Evolutionary conservation across 768 basidiomycete genomes (phyloP), one percentile per base, ranked within the genome.

Genomic region (Termitomyces sp.): DNA sequence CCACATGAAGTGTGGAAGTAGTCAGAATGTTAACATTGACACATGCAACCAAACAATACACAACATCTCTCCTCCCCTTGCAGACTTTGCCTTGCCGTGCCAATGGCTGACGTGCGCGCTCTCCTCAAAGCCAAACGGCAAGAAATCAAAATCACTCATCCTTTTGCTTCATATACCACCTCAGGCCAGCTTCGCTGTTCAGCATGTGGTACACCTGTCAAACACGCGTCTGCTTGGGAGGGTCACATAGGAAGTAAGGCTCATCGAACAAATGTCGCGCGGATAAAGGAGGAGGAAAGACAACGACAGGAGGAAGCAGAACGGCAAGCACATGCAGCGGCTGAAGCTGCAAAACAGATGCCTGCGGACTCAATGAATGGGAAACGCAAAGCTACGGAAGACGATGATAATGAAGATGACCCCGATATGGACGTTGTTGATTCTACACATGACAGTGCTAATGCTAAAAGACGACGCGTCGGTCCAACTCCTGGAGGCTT

Each of bases 161-260:
- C 88, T 2, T 76, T 85, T 44, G 91, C 91, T 6, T 71, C 85
- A 4, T 93, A 94, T 67, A 82, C 72, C 26, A 63, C 81, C 4
- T 72, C 73, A 28, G 88, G 90, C 47, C 86, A 88, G 65, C 76
- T 94, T 29, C 81, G 84, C 57, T 94, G 91, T 64, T 65, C 75
- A 4, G 80, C 84, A 26, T 94, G 91, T 65, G 77, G 77, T 1
- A 79, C 75, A 12, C 57, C 71, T 20, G 77, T 94, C 56, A 93
- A 92, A 65, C 84, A 91, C 65, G 80, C 88, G 3, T 83, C 87
- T 26, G 87, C 88, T n/a, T 94, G 91, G 91, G 85, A 91, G 58
- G 90, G 91, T 22, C 91, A 94, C 71, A 69, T 94, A 20, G 90
- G 87, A 13, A 90, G 87, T 73, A 93, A 93, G 72, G 71, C 71